Percentiles rank a stretch among this genome's conserved stretches.
Conservation (phyloP, 345 rosid species). For the Erysimum cheiranthoides region DNA sequence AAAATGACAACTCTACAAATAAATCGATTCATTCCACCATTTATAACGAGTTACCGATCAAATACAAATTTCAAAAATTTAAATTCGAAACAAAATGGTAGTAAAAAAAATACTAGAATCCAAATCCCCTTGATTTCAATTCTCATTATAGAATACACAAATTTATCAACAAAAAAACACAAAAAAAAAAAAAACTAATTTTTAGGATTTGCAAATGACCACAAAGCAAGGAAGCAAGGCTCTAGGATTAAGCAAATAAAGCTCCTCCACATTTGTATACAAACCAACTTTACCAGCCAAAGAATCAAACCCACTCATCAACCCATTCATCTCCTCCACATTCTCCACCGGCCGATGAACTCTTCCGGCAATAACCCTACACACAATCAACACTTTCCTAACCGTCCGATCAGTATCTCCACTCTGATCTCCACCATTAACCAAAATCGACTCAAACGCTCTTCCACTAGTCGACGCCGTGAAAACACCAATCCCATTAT, state of each 20-base stretch:
- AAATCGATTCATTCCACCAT: neutral
- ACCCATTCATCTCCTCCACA: conserved; percentile 78
- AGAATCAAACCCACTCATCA: conserved; percentile 84
- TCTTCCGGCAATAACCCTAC: conserved; percentile 96
- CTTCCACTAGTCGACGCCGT: conserved; percentile 96
- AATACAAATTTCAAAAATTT: too few relatives aligned
- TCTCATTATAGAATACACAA: neutral
- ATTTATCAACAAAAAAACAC: conserved; percentile 21
- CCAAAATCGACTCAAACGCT: conserved; percentile 70
- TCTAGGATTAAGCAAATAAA: conserved; percentile 88
- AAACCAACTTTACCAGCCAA: conserved; percentile 96
- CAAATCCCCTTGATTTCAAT: conserved; percentile 8
- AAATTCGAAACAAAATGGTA: neutral
- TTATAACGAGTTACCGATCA: neutral
- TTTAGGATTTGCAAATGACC: conserved; percentile 81
- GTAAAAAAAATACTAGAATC: neutral
- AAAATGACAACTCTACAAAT: neutral
- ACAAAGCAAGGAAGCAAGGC: conserved; percentile 96
- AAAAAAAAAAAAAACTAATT: conserved; percentile 10
- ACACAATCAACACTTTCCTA: conserved; percentile 90
- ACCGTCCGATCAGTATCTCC: conserved; percentile 52
- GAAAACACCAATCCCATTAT: conserved; percentile 83
- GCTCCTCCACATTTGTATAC: conserved; percentile 93
- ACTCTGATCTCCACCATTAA: neutral
- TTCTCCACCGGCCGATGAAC: conserved; percentile 94